A percentile compares a stretch with the other conserved stretches of the same genome.
These are phyloP conservation scores for Phyllachora maydis DNA, from an alignment of 2,329 filamentous ascomycete genomes.

Conservation along the genomic window DNA sequence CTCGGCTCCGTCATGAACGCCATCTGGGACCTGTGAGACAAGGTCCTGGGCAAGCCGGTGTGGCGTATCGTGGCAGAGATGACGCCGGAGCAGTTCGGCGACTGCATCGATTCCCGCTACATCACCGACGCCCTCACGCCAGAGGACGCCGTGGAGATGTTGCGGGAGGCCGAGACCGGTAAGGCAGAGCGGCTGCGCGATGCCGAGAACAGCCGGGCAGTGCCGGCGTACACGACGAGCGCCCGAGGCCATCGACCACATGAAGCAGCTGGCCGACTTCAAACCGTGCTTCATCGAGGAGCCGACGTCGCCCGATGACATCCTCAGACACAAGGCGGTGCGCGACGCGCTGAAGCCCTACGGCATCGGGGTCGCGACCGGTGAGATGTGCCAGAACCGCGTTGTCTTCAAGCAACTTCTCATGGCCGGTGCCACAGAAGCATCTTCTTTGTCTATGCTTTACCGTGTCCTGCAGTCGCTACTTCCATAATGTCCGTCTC, in stretches of 20 bases:
- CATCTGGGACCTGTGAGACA: slow-evolving; percentile 91
- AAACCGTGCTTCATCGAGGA: slow-evolving; percentile 92
- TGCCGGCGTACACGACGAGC: slow-evolving; percentile 78
- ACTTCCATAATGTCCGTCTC: slow-evolving; percentile 65
- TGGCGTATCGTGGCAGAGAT: slow-evolving; percentile 84
- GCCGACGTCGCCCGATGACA: slow-evolving; percentile 76
- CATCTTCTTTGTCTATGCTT: no score
- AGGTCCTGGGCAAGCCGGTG: slow-evolving; percentile 66
- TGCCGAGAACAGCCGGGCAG: slow-evolving; percentile 51
- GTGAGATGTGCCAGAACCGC: slow-evolving; percentile 91
- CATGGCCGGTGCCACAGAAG: slow-evolving; percentile 58
- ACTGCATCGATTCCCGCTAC: slow-evolving; percentile 85
- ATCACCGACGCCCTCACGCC: slow-evolving; percentile 86
- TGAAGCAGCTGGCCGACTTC: slow-evolving; percentile 64
- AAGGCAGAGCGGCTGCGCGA: slow-evolving; percentile 56
- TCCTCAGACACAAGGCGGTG: slow-evolving; percentile 72
- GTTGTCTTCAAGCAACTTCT: slow-evolving; percentile 89
- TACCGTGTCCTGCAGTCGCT: slow-evolving; percentile 60
- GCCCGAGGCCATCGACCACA: slow-evolving; percentile 78
- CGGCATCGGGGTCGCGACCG: slow-evolving; percentile 70
- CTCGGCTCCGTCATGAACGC: slow-evolving; percentile 80
- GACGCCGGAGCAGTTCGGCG: slow-evolving; percentile 69
- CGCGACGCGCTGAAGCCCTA: slow-evolving; percentile 57
- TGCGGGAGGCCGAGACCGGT: slow-evolving; percentile 41
- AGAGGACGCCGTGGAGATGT: slow-evolving; percentile 55